A percentile compares a stretch with the other conserved stretches of the same genome.
Evolutionary conservation across 2,329 filamentous ascomycete species (phyloP).

Genomic region (Geosmithia morbida): DNA sequence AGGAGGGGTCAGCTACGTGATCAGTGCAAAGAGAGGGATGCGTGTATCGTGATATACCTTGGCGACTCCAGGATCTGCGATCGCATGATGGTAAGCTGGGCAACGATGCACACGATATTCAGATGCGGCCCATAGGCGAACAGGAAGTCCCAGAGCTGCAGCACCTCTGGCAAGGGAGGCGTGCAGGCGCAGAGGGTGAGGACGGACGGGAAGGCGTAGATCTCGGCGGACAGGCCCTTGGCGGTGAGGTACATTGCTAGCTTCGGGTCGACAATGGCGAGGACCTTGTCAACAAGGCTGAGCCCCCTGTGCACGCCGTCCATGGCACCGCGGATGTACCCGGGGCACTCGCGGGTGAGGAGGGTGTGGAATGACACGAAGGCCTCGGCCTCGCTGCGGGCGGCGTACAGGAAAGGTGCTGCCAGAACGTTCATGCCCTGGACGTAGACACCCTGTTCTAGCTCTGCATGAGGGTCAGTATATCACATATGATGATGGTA

Average conservation of each 20-base stretch:
- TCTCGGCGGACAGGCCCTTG: constrained; percentile 80
- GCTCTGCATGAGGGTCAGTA: constrained; percentile 11
- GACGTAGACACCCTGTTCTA: constrained; percentile 74
- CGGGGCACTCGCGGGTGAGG: constrained; percentile 76
- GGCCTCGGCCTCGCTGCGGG: constrained; percentile 86
- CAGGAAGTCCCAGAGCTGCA: constrained; percentile 91
- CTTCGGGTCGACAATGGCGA: constrained; percentile 83
- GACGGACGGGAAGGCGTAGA: constrained; percentile 93
- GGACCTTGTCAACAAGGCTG: constrained; percentile 78
- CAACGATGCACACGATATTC: constrained; percentile 93
- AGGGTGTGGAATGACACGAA: constrained; percentile 84
- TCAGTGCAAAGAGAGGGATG: constrained; percentile 5
- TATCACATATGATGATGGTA: background rate
- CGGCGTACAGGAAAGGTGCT: constrained; percentile 88
- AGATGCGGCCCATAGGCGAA: constrained; percentile 92
- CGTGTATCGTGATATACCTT: constrained; percentile 43
- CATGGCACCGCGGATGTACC: constrained; percentile 92
- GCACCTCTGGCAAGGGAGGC: constrained; percentile 81
- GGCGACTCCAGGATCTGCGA: constrained; percentile 70
- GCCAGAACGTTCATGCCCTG: constrained; percentile 98
- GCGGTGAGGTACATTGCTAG: constrained; percentile 70
- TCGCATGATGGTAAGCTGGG: constrained; percentile 79
- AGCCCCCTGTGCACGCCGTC: constrained; percentile 91
- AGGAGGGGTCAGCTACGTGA: constrained; percentile 6
- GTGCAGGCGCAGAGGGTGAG: constrained; percentile 92